These are phyloP conservation scores for Tolypocladium tropicale DNA, from an alignment of 2,329 filamentous ascomycete genomes.

Conservation along the genomic window DNA sequence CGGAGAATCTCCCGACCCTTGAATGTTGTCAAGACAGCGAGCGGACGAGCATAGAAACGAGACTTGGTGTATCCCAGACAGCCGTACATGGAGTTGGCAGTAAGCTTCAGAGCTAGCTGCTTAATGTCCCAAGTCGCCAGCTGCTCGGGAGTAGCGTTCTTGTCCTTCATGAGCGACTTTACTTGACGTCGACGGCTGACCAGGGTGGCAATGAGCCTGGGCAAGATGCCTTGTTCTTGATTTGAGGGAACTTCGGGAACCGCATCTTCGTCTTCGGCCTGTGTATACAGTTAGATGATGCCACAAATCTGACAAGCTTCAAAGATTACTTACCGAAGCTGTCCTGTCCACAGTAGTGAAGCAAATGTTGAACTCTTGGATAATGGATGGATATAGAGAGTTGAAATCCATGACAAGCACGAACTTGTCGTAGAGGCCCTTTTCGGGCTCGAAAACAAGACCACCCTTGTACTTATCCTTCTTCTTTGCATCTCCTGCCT, in stretches of 20 bases:
- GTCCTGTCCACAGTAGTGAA: conserved; percentile 91
- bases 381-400: conserved; percentile 95
- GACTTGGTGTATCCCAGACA: conserved; percentile 96
- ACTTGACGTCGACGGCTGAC: conserved; percentile 84
- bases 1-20: conserved; percentile 96
- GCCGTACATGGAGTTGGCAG: conserved; percentile 99
- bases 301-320: neutral
- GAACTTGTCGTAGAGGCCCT: conserved; percentile 95
- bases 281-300: neutral
- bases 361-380: conserved; percentile 99
- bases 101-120: conserved; percentile 91
- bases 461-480: conserved; percentile 99
- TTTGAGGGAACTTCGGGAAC: conserved; percentile 78
- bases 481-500: conserved; percentile 71
- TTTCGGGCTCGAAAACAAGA: conserved; percentile 95
- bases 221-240: conserved; percentile 75
- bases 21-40: conserved; percentile 91
- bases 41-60: conserved; percentile 88
- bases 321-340: conserved; percentile 44
- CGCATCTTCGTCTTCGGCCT: conserved; percentile 65
- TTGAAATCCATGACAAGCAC: conserved; percentile 99
- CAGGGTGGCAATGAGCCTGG: conserved; percentile 81
- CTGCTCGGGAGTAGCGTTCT: conserved; percentile 73
- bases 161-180: conserved; percentile 95
- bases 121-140: conserved; percentile 96